Evolutionary conservation across 148 eudicot species (phyloP), one percentile per base, ranked within the genome.

Genomic region (Persicaria tinctoria): DNA sequence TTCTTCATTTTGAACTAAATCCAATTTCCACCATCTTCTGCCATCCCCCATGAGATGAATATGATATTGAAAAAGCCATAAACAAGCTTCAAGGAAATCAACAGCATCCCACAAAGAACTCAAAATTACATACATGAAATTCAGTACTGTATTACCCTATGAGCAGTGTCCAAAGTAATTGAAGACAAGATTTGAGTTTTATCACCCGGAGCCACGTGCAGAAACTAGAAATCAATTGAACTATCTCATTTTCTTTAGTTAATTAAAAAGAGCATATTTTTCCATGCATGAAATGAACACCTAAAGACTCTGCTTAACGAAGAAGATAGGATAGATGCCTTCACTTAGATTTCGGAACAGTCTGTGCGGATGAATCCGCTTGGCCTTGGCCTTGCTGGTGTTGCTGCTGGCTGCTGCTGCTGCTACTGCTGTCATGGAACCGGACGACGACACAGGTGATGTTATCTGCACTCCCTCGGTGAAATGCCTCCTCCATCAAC

Each of bases 381-480:
- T 66, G 70, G 18, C 64, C 27, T 59, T 54, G 57, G 17, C 53
- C 1, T 50, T 50, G 53, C 11, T 10, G 12, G 11, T 50, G 53
- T 8, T 59, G 64, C 41, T 32, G 41, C 73, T 76, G 79, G 69
- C 78, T 79, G 17, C 62, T 53, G 49, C 12, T 71, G 18, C 74
- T 50, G 55, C 32, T 71, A 32, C 8, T 71, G 74, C 14, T 47
- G n/a, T 14, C 83, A 53, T 88, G 75, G 79, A 92, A 92, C 44
- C 93, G 90, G 12, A 90, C 97, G 0, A 90, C 93, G 1, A 92
- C 93, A 72, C 84, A 80, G 5, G 97, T 90, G 66, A 89, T 92
- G 80, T 92, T 90, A 78, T 92, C 97, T 13, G 87, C 96, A 62
- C 97, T 92, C 49, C 97, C 97, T 76, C 96, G 85, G 75, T 92